Percentiles rank a stretch among this genome's conserved stretches.
Conservation (phyloP, 163 green algal genomes). For the Scenedesmus sp. region DNA sequence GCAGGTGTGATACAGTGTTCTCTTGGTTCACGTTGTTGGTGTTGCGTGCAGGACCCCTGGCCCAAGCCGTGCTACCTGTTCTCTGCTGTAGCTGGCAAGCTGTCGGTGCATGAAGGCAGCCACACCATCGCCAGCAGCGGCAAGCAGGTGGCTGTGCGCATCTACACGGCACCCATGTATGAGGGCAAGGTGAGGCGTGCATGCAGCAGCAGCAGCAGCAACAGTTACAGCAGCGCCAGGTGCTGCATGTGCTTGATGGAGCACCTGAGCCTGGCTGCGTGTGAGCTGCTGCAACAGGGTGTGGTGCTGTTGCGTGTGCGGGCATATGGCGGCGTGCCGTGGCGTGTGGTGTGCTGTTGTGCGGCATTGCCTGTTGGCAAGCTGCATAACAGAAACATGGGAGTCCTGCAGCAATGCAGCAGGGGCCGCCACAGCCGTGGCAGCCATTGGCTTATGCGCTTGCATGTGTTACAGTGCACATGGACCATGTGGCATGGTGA, state of each 20-base stretch:
- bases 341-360: no score
- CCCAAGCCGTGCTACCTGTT: constrained; percentile 22
- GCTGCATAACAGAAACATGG: no score
- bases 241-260: background rate
- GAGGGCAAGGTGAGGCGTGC: background rate
- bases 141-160: background rate
- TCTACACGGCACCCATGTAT: background rate
- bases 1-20: background rate
- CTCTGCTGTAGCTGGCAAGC: background rate
- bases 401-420: no score
- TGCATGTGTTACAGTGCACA: no score
- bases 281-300: background rate
- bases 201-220: background rate
- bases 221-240: background rate
- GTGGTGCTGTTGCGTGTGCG: no score
- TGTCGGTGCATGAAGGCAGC: background rate
- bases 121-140: background rate
- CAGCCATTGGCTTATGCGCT: no score
- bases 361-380: no score
- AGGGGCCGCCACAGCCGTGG: no score
- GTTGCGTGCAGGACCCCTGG: constrained; percentile 3
- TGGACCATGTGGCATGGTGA: no score
- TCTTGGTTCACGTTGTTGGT: background rate
- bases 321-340: no score
- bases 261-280: background rate